A percentile compares a stretch with the other conserved stretches of the same genome.
Conservation (phyloP, 495 filamentous ascomycete species). For the Xylona heveae region DNA sequence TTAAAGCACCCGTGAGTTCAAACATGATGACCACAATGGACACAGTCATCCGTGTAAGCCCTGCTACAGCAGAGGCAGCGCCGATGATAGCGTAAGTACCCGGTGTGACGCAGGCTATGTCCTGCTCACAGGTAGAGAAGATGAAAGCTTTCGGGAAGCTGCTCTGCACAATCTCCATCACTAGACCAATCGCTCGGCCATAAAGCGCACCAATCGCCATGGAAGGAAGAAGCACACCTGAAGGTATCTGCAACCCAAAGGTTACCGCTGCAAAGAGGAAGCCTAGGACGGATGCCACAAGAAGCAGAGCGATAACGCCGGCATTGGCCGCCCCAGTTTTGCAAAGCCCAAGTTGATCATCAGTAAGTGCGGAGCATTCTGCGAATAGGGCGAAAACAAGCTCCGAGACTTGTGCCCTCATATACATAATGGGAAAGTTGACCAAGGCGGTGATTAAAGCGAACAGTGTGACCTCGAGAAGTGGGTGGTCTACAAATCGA, state of each 20-base stretch:
- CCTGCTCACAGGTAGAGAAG: slow-evolving; percentile 67
- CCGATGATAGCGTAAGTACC: slow-evolving; percentile 94
- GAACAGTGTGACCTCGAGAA: slow-evolving; percentile 54
- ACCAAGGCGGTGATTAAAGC: slow-evolving; percentile 65
- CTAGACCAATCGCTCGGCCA: slow-evolving; percentile 76
- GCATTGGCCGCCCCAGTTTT: slow-evolving; percentile 48
- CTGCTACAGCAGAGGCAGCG: slow-evolving; percentile 85
- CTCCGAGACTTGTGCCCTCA: slow-evolving; percentile 79
- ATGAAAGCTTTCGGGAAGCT: slow-evolving; percentile 53
- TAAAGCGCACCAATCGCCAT: slow-evolving; percentile 89
- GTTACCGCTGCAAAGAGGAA: slow-evolving; percentile 76
- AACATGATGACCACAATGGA: slow-evolving; percentile 99
- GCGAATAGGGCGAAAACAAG: slow-evolving; percentile 83
- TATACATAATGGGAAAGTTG: slow-evolving; percentile 89
- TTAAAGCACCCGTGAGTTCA: slow-evolving; percentile 85
- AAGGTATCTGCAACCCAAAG: slow-evolving; percentile 91
- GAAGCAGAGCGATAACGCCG: slow-evolving; percentile 54
- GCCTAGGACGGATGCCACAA: slow-evolving; percentile 60
- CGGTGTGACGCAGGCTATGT: slow-evolving; percentile 78
- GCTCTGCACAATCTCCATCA: slow-evolving; percentile 74
- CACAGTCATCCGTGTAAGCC: slow-evolving; percentile 89
- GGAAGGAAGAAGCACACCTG: slow-evolving; percentile 91
- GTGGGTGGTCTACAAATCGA: slow-evolving; percentile 35
- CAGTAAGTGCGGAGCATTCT: slow-evolving; percentile 56
- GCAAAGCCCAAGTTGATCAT: slow-evolving; percentile 79